phyloP scores from a whole-genome alignment of 169 alveolate genomes.

The Cyclospora cayetanensis region DNA sequence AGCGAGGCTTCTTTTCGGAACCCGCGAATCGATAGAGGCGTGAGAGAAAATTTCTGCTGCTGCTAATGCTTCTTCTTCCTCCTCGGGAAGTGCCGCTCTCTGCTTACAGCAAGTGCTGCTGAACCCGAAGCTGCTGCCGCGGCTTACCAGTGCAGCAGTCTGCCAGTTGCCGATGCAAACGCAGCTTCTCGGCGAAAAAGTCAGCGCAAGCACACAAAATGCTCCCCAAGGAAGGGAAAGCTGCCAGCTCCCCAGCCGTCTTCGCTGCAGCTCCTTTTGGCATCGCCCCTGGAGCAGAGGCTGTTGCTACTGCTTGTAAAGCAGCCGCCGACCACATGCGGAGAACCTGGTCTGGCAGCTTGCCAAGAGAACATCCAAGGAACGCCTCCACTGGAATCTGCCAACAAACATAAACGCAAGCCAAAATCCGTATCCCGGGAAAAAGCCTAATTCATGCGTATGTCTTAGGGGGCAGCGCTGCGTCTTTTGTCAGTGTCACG shows the following conservation, averaged over 20 bases:
- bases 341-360: slow-evolving; percentile 31
- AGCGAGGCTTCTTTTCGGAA: no score
- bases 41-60: not conserved
- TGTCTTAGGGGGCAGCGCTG: no score
- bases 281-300: not conserved
- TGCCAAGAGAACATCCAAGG: slow-evolving; percentile 24
- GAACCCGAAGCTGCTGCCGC: no score
- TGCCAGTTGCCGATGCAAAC: slow-evolving; percentile 35
- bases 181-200: slow-evolving; percentile 33
- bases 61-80: not conserved
- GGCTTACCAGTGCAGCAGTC: slow-evolving; percentile 46
- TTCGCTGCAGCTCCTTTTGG: not conserved
- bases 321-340: slow-evolving; percentile 50
- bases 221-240: slow-evolving; percentile 26
- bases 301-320: slow-evolving; percentile 39
- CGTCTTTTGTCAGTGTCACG: no score
- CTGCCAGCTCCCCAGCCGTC: slow-evolving; percentile 18
- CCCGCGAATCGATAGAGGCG: not conserved
- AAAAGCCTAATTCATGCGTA: not conserved
- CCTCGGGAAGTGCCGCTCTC: no score
- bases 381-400: slow-evolving; percentile 47
- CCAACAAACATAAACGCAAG: not conserved
- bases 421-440: not conserved
- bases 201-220: slow-evolving; percentile 44
- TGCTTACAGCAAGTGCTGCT: no score